These are phyloP conservation scores for Pseudogymnoascus sp. DNA, from an alignment of 2,329 filamentous ascomycete genomes.

Conservation along the genomic window DNA sequence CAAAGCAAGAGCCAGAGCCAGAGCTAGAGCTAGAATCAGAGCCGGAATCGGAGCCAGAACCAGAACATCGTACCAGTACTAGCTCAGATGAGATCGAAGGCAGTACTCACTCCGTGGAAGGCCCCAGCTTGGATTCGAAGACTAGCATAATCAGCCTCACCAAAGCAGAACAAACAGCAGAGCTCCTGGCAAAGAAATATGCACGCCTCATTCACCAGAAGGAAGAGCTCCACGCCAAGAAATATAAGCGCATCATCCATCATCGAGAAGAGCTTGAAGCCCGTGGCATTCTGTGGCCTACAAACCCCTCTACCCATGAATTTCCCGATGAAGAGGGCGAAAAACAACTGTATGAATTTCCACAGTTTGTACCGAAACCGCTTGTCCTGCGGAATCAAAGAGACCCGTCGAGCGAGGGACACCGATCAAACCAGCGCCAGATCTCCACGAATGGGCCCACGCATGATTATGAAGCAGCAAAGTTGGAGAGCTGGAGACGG, in stretches of 20 bases:
- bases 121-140: background rate
- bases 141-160: background rate
- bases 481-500: background rate
- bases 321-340: background rate
- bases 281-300: background rate
- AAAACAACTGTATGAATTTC: background rate
- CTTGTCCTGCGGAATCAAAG: background rate
- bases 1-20: background rate
- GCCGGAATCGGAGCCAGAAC: no score
- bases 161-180: background rate
- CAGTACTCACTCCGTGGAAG: background rate
- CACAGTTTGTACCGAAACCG: background rate
- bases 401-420: background rate
- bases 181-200: background rate
- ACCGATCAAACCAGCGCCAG: background rate
- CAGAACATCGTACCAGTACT: no score
- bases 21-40: background rate
- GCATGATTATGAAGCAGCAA: conserved; percentile 1
- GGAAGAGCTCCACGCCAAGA: background rate
- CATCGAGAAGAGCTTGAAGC: background rate
- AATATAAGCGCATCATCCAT: background rate
- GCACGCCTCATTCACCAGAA: background rate
- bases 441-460: background rate
- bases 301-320: background rate
- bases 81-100: background rate